Percentiles rank a stretch among this genome's conserved stretches.
Evolutionary conservation across 1,139 yeast genomes (phyloP).

Genomic region (Geotrichum reessii): DNA sequence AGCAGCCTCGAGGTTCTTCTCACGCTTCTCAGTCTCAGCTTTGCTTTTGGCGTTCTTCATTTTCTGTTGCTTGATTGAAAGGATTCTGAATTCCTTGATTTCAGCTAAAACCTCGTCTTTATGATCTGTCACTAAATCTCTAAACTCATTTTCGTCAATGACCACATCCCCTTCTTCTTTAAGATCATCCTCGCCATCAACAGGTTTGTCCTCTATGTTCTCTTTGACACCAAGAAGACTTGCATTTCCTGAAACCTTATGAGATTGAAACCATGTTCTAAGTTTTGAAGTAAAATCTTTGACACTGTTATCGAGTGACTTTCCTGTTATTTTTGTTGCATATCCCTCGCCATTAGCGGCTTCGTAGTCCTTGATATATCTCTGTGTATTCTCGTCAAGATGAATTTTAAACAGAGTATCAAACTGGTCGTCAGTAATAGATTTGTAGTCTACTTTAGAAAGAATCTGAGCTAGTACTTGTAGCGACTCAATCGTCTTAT

Average conservation of each 20-base stretch:
- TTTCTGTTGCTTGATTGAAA: slow-evolving; percentile 28
- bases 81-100: slow-evolving; percentile 33
- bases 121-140: slow-evolving; percentile 15
- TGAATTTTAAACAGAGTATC: slow-evolving; percentile 23
- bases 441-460: slow-evolving; percentile 22
- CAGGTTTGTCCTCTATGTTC: slow-evolving; percentile 7
- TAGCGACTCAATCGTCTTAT: slow-evolving; percentile 22
- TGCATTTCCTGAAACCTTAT: slow-evolving; percentile 14
- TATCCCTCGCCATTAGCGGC: slow-evolving; percentile 21
- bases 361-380: slow-evolving; percentile 20
- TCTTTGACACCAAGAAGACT: slow-evolving; percentile 14
- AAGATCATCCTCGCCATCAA: slow-evolving; percentile 5
- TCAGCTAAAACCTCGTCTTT: slow-evolving; percentile 15
- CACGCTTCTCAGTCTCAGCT: slow-evolving; percentile 24
- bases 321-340: slow-evolving; percentile 16
- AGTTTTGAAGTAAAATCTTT: slow-evolving; percentile 13
- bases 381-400: slow-evolving; percentile 18
- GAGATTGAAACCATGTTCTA: slow-evolving; percentile 14
- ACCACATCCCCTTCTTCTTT: slow-evolving; percentile 29
- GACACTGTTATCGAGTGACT: slow-evolving; percentile 13
- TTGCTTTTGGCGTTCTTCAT: slow-evolving; percentile 24
- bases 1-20: slow-evolving; percentile 21
- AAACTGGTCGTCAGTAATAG: slow-evolving; percentile 21
- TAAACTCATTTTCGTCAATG: slow-evolving; percentile 25
- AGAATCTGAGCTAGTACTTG: slow-evolving; percentile 26